These are phyloP conservation scores for Phalaenopsis aphrodite DNA, from an alignment of 106 monocot genomes.

Conservation along the genomic window DNA sequence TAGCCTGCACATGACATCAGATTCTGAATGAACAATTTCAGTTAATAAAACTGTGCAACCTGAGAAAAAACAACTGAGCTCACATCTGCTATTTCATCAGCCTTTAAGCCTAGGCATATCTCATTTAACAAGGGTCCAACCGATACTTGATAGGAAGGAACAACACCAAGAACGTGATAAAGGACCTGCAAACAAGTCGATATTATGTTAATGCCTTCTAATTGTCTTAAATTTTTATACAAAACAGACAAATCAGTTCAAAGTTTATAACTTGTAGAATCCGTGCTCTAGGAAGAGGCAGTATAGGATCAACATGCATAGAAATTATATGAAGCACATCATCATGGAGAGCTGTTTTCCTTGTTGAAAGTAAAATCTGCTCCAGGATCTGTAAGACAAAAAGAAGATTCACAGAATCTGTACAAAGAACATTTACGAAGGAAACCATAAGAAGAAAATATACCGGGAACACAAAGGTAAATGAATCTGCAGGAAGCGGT, in stretches of 20 bases:
- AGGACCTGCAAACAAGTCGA: conserved; percentile 48
- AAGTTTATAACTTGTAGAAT: conserved; percentile 73
- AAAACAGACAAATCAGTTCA: background rate
- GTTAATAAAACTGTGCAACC: background rate
- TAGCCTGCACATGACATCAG: conserved; percentile 45
- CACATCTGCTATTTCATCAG: conserved; percentile 54
- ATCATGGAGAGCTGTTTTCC: conserved; percentile 87
- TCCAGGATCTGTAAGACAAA: conserved; percentile 55
- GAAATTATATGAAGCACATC: conserved; percentile 73
- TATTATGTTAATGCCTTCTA: background rate
- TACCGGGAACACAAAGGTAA: conserved; percentile 94
- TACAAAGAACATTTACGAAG: background rate
- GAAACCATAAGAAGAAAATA: background rate
- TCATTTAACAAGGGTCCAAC: conserved; percentile 88
- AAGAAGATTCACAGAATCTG: background rate
- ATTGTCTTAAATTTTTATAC: background rate
- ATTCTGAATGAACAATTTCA: background rate
- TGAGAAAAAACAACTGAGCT: conserved; percentile 9
- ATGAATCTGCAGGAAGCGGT: conserved; percentile 96
- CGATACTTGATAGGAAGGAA: conserved; percentile 59
- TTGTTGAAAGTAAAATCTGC: conserved; percentile 70
- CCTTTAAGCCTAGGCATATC: conserved; percentile 73
- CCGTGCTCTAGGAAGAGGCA: conserved; percentile 83
- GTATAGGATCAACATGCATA: conserved; percentile 86
- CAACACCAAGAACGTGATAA: conserved; percentile 82